These are phyloP conservation scores for Lodderomyces margitis DNA, from an alignment of 1,139 yeast species.

Conservation along the genomic window DNA sequence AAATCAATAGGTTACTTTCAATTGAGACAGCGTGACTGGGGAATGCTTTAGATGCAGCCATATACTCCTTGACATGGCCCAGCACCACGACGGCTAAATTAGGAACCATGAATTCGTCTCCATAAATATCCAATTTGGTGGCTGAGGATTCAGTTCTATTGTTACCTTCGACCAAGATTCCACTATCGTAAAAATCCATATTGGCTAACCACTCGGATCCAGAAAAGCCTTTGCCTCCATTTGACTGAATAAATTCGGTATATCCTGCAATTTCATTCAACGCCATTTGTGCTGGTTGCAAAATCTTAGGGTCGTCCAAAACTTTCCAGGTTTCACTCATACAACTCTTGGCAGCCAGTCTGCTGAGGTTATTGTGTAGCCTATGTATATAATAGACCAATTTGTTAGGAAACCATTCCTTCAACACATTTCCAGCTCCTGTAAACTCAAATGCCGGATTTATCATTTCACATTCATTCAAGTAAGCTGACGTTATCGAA, in stretches of 20 bases:
- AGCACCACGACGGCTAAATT: constrained; percentile 35
- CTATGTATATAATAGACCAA: constrained; percentile 58
- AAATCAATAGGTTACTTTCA: constrained; percentile 47
- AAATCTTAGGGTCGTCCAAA: constrained; percentile 25
- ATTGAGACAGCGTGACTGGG: constrained; percentile 37
- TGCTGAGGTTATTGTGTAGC: constrained; percentile 53
- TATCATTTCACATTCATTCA: constrained; percentile 81
- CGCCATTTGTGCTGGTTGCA: constrained; percentile 46
- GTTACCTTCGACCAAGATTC: constrained; percentile 5
- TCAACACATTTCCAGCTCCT: constrained; percentile 48
- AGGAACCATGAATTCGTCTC: constrained; percentile 44
- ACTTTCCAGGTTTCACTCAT: constrained; percentile 85
- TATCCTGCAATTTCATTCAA: constrained; percentile 58
- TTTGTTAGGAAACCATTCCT: constrained; percentile 68
- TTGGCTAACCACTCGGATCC: constrained; percentile 48
- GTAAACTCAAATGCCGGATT: constrained; percentile 69
- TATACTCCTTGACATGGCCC: constrained; percentile 44
- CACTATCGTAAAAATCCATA: constrained; percentile 28
- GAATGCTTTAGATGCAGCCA: constrained; percentile 48
- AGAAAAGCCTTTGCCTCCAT: constrained; percentile 24
- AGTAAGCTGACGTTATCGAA: constrained; percentile 64
- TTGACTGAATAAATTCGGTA: constrained; percentile 41
- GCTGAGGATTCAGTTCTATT: neutral
- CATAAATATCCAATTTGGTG: constrained; percentile 35
- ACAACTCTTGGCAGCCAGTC: constrained; percentile 44